Base-by-base conservation (phyloP, 2,329 filamentous ascomycete species). In the Clonostachys rosea region DNA sequence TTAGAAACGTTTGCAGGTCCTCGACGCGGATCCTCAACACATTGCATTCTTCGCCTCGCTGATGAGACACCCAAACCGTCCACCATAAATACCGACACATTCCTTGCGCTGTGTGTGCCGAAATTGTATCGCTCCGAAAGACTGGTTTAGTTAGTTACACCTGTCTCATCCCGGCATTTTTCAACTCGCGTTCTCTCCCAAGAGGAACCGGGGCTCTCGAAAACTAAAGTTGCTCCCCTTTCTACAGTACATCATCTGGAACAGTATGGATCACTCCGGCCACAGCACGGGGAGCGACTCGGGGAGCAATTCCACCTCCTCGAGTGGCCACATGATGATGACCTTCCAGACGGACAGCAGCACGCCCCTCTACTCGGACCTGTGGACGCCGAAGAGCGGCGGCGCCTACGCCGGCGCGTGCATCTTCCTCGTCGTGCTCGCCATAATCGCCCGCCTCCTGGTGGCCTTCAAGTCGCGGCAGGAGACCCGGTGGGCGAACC, bases 361-460 rank as follows among this genome's bases (percentile, higher is more conserved):
- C 46, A 80, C 77, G 5, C 63, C 78, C 1, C 72, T 82, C 50
- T 82, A 71, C 67, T 84, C 88, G 14, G 63, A 68, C 18, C 64
- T 73, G 45, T 97, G 91, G 90, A 86, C 87, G 3, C 92, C 92
- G 6, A 68, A 62, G 30, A 84, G 71, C 35, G 71, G 76, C 6
- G 89, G 86, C 56, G 71, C 78, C 50, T 97, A 96, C 67, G 90
- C 89, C 2, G 92, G 83, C 47, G 95, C 90, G 30, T 95, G 92
- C 73, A 88, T 96, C 64, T 96, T 96, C 69, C 78, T 96, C 49
- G 84, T 96, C 62, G 56, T 87, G 41, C 83, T 97, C 45, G 84
- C 84, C 50, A 73, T 84, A 50, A 59, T 86, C 48, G 83, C 86
- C 59, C 87, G 91, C 45, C 69, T 74, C 17, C 73, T 96, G 14